Base-by-base conservation (phyloP, 345 rosid genomes). In the Pugionium cornutum region DNA sequence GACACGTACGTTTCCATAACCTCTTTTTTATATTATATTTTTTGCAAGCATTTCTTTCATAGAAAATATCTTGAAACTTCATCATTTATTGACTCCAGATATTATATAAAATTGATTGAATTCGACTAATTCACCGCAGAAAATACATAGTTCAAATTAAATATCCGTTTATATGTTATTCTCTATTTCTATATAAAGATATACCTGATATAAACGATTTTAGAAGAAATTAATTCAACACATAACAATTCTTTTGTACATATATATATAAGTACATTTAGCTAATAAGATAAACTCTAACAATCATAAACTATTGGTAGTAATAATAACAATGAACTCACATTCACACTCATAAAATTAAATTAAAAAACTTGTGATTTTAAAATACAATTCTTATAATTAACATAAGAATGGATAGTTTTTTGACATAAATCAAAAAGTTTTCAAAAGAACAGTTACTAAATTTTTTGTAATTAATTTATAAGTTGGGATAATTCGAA, bases 1-100 rank as follows among this genome's bases (percentile, higher is more conserved):
- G 37, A 50, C 45, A 77, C 8, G 89, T 83, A 71, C 54, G 50
- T 56, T 46, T 66, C 54, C 30, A 51, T 25, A 41, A 7, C 7
- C 28, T 40, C 49, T 5, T 10, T 32, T 3, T 7, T 37, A 7
- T 42, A 7, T 46, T 67, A 1, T 36, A 6, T 4, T 40, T 8
- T 40, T 2, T 40, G n/a, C 18, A 1, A 37, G 5, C 41, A 37
- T 37, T 33, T 1, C n/a, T 3, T 57, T 2, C 0, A 1, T n/a
- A 42, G 53, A 9, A 11, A 60, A 43, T 42, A 30, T 7, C 3
- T 3, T 32, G 55, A 50, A 50, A 27, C 1, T 6, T 59, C 37
- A 26, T 7, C 32, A n/a, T n/a, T 37, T 11, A 41, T 10, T 39
- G 26, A 4, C 25, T 11, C 25, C 4, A 28, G 35, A 45, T 35